phyloP scores from a whole-genome alignment of 768 basidiomycete species.

The Symmetrospora coprosmae region DNA sequence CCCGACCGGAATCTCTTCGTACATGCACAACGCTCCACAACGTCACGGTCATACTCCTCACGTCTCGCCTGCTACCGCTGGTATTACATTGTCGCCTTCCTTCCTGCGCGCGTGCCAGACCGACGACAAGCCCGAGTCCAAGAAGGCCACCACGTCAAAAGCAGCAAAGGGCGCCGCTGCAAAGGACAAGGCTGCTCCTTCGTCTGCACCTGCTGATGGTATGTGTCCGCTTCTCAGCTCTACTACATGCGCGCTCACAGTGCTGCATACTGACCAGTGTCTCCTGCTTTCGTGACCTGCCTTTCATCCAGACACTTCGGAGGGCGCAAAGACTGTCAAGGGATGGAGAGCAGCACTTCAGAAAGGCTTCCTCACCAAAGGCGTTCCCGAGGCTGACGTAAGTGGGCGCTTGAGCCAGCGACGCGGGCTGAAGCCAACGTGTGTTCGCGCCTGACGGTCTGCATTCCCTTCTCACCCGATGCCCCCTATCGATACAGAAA shows the following conservation, averaged over 20 bases:
- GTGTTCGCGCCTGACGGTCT: not conserved
- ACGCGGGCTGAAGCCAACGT: not conserved
- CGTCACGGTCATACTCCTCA: too few species aligned
- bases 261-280: not conserved
- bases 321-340: constrained; percentile 53
- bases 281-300: constrained; percentile 1
- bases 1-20: too few species aligned
- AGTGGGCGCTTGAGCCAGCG: not conserved
- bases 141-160: constrained; percentile 34
- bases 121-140: constrained; percentile 36
- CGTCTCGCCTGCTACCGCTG: not conserved
- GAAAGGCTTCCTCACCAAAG: constrained; percentile 43
- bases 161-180: constrained; percentile 21
- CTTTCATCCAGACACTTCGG: not conserved
- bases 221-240: not conserved
- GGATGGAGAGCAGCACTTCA: constrained; percentile 88
- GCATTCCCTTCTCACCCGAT: too few species aligned
- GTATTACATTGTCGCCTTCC: not conserved
- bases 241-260: not conserved
- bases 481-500: constrained; percentile 22
- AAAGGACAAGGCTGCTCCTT: constrained; percentile 42
- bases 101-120: not conserved
- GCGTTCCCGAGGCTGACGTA: constrained; percentile 8
- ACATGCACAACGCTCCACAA: too few species aligned
- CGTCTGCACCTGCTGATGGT: constrained; percentile 28